Percentiles rank a stretch among this genome's conserved stretches.
Conservation (phyloP, 2,329 filamentous ascomycete genomes). For the Ceratocystis eucalypticola region DNA sequence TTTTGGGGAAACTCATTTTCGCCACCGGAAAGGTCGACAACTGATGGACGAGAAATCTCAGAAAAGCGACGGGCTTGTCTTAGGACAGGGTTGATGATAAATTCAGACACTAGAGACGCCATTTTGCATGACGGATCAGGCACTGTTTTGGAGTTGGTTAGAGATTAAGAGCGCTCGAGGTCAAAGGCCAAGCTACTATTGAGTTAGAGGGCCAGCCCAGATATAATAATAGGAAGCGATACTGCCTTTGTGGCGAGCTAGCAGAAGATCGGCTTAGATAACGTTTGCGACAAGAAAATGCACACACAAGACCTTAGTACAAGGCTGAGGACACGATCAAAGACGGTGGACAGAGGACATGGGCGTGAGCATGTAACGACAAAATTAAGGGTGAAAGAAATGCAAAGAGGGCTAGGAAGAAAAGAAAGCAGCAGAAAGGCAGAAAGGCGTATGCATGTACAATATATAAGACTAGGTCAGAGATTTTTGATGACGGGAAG, state of each 20-base stretch:
- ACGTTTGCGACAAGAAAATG: neutral
- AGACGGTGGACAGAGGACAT: neutral
- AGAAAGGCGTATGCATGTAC: neutral
- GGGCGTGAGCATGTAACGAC: neutral
- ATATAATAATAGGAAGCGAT: neutral
- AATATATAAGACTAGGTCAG: neutral
- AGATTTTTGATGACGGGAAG: neutral
- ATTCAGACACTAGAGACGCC: constrained; percentile 51
- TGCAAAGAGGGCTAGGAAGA: neutral
- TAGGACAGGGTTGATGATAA: constrained; percentile 52
- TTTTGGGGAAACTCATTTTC: constrained; percentile 26
- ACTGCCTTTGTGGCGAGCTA: neutral
- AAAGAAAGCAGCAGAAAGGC: neutral
- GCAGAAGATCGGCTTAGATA: neutral
- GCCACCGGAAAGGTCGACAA: constrained; percentile 27
- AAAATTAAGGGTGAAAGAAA: neutral
- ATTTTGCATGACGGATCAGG: constrained; percentile 28
- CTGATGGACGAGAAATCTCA: constrained; percentile 30
- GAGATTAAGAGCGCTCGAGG: neutral
- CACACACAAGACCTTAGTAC: neutral
- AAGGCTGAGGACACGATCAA: constrained; percentile 5
- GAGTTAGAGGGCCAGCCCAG: neutral
- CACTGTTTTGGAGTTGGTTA: neutral
- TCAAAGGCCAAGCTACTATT: neutral
- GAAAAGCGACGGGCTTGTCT: constrained; percentile 54